These are phyloP conservation scores for Arthonia radiata DNA, from an alignment of 495 filamentous ascomycete genomes.

Conservation along the genomic window DNA sequence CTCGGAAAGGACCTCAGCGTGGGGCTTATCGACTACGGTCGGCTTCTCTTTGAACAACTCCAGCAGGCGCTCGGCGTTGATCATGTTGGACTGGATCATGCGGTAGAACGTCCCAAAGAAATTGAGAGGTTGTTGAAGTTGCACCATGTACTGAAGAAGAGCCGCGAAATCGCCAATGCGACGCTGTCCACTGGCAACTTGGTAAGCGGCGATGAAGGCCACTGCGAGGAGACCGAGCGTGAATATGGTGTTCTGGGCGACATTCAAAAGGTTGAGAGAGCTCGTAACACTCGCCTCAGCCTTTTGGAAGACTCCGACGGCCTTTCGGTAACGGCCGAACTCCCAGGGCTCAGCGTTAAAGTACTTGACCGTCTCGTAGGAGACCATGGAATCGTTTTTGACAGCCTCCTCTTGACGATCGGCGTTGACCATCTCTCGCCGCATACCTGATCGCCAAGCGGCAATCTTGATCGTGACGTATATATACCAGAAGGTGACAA, in stretches of 20 bases:
- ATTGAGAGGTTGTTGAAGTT: constrained; percentile 79
- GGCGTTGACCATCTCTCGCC: constrained; percentile 81
- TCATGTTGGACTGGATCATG: constrained; percentile 87
- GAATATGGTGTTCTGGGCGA: constrained; percentile 66
- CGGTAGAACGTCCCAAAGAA: constrained; percentile 98
- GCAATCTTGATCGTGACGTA: constrained; percentile 92
- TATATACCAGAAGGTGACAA: constrained; percentile 89
- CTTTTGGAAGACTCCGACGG: constrained; percentile 58
- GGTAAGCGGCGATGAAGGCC: constrained; percentile 70
- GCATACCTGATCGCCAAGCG: constrained; percentile 70
- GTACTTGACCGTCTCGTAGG: constrained; percentile 97
- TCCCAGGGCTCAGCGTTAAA: constrained; percentile 94
- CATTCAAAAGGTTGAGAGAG: constrained; percentile 81
- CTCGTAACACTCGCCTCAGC: constrained; percentile 73
- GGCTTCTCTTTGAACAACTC: constrained; percentile 90
- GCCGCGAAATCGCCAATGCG: constrained; percentile 56
- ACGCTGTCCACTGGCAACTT: constrained; percentile 48
- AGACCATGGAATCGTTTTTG: constrained; percentile 94
- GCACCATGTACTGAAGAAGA: constrained; percentile 71
- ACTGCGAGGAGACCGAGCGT: constrained; percentile 66
- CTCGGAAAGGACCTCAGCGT: constrained; percentile 25
- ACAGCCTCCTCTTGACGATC: constrained; percentile 88
- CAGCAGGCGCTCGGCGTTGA: constrained; percentile 82
- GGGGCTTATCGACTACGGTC: constrained; percentile 51
- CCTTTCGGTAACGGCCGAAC: constrained; percentile 58